These are phyloP conservation scores for Boehmeria nivea DNA, from an alignment of 306 rosid genomes.

Conservation along the genomic window DNA sequence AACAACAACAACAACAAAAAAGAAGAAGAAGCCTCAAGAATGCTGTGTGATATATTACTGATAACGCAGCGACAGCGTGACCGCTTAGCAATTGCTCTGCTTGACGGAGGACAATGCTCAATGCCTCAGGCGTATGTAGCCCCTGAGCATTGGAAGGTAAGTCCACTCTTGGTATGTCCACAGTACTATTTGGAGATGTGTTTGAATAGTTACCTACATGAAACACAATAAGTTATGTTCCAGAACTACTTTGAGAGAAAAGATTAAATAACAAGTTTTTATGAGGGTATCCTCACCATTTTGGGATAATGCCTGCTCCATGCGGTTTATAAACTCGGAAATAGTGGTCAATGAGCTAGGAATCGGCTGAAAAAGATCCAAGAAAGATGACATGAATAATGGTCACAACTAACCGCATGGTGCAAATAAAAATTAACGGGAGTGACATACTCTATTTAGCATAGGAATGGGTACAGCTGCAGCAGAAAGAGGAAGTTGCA, in stretches of 20 bases:
- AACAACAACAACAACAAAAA: too few relatives aligned
- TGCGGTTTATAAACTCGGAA: constrained; percentile 69
- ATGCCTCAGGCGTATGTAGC: constrained; percentile 73
- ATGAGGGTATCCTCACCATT: constrained; percentile 39
- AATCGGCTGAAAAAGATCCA: constrained; percentile 59
- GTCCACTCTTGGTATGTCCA: constrained; percentile 46
- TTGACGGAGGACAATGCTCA: constrained; percentile 64
- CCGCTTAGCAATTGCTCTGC: constrained; percentile 64
- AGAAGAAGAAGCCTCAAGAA: background rate
- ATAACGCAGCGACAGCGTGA: constrained; percentile 73
- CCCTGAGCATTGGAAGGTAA: constrained; percentile 81
- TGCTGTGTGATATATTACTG: constrained; percentile 44
- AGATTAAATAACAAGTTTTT: constrained; percentile 5
- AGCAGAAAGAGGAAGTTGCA: constrained; percentile 65
- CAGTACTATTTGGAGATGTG: constrained; percentile 38
- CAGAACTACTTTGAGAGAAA: constrained; percentile 8
- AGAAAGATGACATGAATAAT: constrained; percentile 6
- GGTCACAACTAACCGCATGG: constrained; percentile 12
- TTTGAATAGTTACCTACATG: constrained; percentile 42
- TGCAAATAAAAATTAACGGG: constrained; percentile 1
- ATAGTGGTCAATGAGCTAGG: constrained; percentile 77
- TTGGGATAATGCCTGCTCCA: constrained; percentile 69
- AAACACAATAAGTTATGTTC: constrained; percentile 22
- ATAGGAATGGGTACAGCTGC: constrained; percentile 68
- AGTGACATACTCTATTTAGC: constrained; percentile 47